A percentile compares a stretch with the other conserved stretches of the same genome.
Evolutionary conservation across 208 protist genomes (phyloP).

Genomic region (Entamoeba histolytica): DNA sequence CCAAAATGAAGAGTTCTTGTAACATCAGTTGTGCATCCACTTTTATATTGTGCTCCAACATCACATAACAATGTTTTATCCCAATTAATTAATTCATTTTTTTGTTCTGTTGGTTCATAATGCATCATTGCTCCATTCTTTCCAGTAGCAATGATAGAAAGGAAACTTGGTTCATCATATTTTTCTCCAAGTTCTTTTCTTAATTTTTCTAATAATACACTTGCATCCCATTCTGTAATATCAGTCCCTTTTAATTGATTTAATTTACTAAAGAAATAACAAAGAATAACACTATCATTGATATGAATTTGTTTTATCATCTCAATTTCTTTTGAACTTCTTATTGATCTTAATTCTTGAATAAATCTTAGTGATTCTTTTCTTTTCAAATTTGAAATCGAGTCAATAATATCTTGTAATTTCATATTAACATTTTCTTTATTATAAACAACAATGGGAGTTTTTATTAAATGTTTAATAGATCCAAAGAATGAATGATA

Average conservation of each 20-base stretch:
- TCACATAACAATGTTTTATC: background rate
- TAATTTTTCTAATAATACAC: background rate
- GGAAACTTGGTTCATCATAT: background rate
- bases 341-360: background rate
- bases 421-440: background rate
- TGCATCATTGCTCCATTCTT: constrained; percentile 2
- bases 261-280: background rate
- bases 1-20: background rate
- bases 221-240: background rate
- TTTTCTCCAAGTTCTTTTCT: background rate
- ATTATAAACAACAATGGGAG: background rate
- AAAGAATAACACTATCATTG: background rate
- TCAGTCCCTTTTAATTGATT: background rate
- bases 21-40: background rate
- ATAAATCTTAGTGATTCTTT: background rate
- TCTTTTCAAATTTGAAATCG: background rate
- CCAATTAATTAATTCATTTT: background rate
- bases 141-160: background rate
- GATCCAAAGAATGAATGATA: background rate
- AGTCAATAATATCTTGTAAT: background rate
- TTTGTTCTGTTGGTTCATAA: background rate
- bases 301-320: background rate
- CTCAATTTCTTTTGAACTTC: background rate
- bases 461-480: background rate
- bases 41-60: background rate